Evolutionary conservation across 352 stramenopile genomes (phyloP).

Genomic region (Thalassiosira mediterranea): DNA sequence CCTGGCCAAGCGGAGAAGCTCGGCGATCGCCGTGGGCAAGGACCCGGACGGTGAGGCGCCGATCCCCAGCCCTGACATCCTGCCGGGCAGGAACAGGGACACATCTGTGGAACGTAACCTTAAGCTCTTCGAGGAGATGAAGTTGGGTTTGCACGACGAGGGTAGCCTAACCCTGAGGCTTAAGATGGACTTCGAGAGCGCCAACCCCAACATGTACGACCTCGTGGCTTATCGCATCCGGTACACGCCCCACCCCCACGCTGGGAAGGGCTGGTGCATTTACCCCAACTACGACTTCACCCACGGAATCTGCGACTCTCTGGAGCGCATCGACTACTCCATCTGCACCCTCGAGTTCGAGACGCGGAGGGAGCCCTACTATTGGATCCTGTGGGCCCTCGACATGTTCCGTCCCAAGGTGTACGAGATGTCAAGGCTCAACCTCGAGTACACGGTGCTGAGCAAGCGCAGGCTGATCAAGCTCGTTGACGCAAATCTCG

Average conservation of each 20-base stretch:
- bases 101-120: conserved; percentile 93
- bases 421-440: conserved; percentile 90
- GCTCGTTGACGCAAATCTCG: conserved; percentile 86
- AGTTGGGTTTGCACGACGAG: conserved; percentile 88
- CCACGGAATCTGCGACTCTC: conserved; percentile 96
- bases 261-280: conserved; percentile 98
- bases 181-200: conserved; percentile 97
- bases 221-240: conserved; percentile 97
- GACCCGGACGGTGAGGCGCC: conserved; percentile 78
- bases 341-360: conserved; percentile 99
- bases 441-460: conserved; percentile 97
- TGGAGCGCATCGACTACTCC: conserved; percentile 99
- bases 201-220: conserved; percentile 98
- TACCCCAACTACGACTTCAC: conserved; percentile 99
- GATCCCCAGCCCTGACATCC: conserved; percentile 64
- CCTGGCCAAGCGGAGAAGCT: conserved; percentile 75
- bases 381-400: conserved; percentile 97
- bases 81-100: conserved; percentile 84
- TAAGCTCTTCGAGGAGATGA: conserved; percentile 97
- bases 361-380: conserved; percentile 97
- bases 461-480: conserved; percentile 98
- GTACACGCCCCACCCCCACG: conserved; percentile 96
- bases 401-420: conserved; percentile 97
- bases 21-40: conserved; percentile 51
- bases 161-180: conserved; percentile 87